Evolutionary conservation across 768 basidiomycete genomes (phyloP), one percentile per base, ranked within the genome.

Genomic region (Boletellus ananas): DNA sequence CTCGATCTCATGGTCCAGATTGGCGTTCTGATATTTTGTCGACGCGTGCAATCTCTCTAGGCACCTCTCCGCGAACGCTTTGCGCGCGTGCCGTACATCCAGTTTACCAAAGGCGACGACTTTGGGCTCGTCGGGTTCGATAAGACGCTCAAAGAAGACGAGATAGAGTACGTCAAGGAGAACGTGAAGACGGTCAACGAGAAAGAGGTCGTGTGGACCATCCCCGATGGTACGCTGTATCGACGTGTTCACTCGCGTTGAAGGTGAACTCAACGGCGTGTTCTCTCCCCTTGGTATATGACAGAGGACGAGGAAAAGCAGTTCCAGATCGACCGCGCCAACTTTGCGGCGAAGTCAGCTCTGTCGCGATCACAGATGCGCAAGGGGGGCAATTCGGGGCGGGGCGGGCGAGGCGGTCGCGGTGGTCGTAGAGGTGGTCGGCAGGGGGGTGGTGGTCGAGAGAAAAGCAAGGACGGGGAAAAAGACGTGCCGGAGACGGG

Each of bases 291-390:
- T 25, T 4, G 23, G 23, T 25, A 25, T 6, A 25, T 4, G 23
- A 43, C 59, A 87, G 88, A 88, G 75, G 81, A 82, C 21, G 80
- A 80, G 42, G 87, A 90, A 58, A 84, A 81, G 59, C 69, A 71
- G 1, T 88, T 89, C 71, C 84, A 86, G 60, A 72, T 88, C 25
- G 83, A 88, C 61, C 84, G 88, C 11, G 87, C 87, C 2, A 78
- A 84, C 54, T 73, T 76, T 16, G 83, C 85, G 4, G 88, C 87
- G 1, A 78, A 76, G 56, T 74, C 74, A 5, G 67, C 61, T 12
- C 61, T 70, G 25, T 71, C 60, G 61, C 59, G 75, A 73, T 50
- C 72, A 70, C 66, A 70, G 57, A 49, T 72, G 33, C 60, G 67
- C 16, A 72, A 73, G 12, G 67, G 75, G 23, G 23, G 23, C 23